Conservation (phyloP, 129 eudicot species). For the Centella asiatica region DNA sequence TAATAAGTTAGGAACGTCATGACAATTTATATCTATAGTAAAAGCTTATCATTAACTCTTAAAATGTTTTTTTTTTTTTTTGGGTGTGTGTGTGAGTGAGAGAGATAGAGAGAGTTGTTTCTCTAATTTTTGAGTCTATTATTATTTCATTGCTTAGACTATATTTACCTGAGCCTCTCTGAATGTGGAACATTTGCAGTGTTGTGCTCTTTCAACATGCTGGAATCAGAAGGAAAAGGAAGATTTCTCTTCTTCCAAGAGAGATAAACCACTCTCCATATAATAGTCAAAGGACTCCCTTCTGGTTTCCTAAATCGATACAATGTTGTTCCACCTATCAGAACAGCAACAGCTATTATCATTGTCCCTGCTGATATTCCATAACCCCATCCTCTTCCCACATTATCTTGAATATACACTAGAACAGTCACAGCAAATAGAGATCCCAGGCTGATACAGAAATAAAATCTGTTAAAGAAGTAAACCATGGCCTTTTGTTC, state of each 20-base stretch:
- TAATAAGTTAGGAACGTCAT: no score
- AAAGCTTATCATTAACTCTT: no score
- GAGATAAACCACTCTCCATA: slow-evolving; percentile 72
- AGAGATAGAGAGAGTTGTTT: no score
- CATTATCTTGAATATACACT: slow-evolving; percentile 88
- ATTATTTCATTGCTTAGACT: not conserved
- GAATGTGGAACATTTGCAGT: slow-evolving; percentile 54
- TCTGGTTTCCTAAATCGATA: slow-evolving; percentile 69
- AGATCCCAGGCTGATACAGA: slow-evolving; percentile 80
- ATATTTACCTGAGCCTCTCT: slow-evolving; percentile 43
- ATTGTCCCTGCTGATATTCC: slow-evolving; percentile 92
- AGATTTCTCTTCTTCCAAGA: slow-evolving; percentile 60
- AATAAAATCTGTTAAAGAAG: slow-evolving; percentile 86
- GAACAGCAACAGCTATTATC: slow-evolving; percentile 57
- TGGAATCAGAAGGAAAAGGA: slow-evolving; percentile 45
- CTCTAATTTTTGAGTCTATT: no score
- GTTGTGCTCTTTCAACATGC: slow-evolving; percentile 49
- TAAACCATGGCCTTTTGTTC: slow-evolving; percentile 80
- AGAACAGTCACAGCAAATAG: slow-evolving; percentile 80
- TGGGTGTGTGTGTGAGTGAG: no score
- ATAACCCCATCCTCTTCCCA: slow-evolving; percentile 85
- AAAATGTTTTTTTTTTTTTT: no score
- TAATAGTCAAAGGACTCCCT: slow-evolving; percentile 87
- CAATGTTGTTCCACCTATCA: slow-evolving; percentile 54
- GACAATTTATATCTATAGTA: no score